Evolutionary conservation across 768 basidiomycete genomes (phyloP), one percentile per base, ranked within the genome.

Genomic region (Serendipita vermifera): DNA sequence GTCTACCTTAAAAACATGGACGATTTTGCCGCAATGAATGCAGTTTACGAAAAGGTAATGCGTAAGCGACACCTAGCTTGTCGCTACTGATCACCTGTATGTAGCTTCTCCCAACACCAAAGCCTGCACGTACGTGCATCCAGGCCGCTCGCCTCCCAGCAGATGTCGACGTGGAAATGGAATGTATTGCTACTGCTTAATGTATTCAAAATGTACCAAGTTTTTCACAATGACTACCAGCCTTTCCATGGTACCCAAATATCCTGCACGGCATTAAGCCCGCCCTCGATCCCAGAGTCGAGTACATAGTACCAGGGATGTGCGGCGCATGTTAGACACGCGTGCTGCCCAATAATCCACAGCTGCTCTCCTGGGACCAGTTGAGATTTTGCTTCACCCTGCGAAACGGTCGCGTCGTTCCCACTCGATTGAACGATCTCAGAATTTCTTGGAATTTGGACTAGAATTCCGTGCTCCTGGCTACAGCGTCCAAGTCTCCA

Each of bases 211-310:
- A 9, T 46, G 9, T 36, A 38, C n/a, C n/a, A n/a, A n/a, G n/a
- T 11, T 38, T 11, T n/a, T 38, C 22, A 55, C 17, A 15, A 14
- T 46, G 7, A 38, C 63, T 58, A 93, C 89, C 89, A 91, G 0
- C 87, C 88, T 68, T 90, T 93, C 85, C 87, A 89, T 5, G 87
- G 79, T 39, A 89, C 81, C 89, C 89, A 91, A 27, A 91, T 71
- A 67, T 91, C 88, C 17, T 82, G 79, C 5, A 89, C 80, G 27
- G 60, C 65, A 35, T 75, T 72, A 33, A 67, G 69, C 14, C 75
- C 76, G 20, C 69, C 72, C 15, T 71, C 72, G 29, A 71, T 65
- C n/a, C 71, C 72, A 5, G 77, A 77, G 61, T 91, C 88, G 2
- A 90, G 80, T 17, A 91, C 71, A 64, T 90, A 90, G 66, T 82